These are phyloP conservation scores for Eucalyptus urophylla DNA, from an alignment of 345 rosid genomes.

Conservation along the genomic window DNA sequence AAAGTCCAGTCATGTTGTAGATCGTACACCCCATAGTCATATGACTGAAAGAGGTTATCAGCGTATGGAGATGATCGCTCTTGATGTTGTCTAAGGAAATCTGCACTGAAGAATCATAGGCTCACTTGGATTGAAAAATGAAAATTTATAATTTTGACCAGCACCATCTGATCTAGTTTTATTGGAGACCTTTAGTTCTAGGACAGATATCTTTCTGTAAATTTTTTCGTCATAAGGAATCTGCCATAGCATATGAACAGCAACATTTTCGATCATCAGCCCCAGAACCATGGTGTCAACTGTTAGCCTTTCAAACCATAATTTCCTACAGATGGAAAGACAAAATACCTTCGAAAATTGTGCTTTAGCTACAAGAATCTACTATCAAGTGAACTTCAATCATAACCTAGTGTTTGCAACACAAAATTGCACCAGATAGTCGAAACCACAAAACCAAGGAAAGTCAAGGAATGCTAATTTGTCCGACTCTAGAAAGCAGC, in stretches of 20 bases:
- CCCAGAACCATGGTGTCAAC: constrained; percentile 30
- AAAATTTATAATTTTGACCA: background rate
- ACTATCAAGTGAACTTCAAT: too few species aligned
- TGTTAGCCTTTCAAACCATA: too few species aligned
- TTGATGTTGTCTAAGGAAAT: constrained; percentile 62
- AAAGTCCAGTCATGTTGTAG: constrained; percentile 54
- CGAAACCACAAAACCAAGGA: too few species aligned
- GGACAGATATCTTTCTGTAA: constrained; percentile 46
- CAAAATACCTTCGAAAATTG: too few species aligned
- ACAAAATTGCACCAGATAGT: too few species aligned
- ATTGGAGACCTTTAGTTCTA: background rate
- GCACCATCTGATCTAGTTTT: background rate
- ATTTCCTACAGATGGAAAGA: too few species aligned
- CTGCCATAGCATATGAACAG: constrained; percentile 61
- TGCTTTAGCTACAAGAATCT: too few species aligned
- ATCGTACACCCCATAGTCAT: constrained; percentile 38
- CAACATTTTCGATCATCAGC: constrained; percentile 50
- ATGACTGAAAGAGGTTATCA: constrained; percentile 86
- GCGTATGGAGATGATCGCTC: constrained; percentile 54
- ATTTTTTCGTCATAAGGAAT: constrained; percentile 48
- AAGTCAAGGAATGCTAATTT: too few species aligned
- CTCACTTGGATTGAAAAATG: background rate
- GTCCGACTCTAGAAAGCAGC: too few species aligned
- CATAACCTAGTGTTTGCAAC: too few species aligned
- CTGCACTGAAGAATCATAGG: constrained; percentile 18